Base-by-base conservation (phyloP, 805 yeast genomes). In the Hanseniaspora occidentalis region DNA sequence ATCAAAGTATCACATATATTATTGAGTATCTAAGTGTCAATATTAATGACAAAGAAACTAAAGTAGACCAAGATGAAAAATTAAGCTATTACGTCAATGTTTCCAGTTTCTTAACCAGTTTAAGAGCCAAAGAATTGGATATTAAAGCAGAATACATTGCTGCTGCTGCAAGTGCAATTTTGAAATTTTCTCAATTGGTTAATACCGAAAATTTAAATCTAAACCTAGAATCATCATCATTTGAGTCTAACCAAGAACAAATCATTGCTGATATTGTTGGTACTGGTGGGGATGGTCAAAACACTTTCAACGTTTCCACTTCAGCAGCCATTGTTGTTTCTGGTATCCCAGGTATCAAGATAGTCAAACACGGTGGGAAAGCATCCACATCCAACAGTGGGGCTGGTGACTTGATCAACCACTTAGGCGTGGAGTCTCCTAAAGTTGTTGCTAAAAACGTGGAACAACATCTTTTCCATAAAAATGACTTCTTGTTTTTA, bases 241-340 rank as follows among this genome's bases (percentile, higher is more conserved):
- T 17, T 4, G 29, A 40, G 16, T 2, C 11, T 11, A 37, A 24
- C 7, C 38, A 36, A 20, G 29, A 33, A 10, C 23, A 14, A n/a
- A 39, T 17, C 22, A 38, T 44, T 14, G 43, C 56, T 20, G 99
- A 92, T 58, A 84, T 92, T 23, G 99, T 92, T 5, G 99, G 99
- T 1, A 92, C 99, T 0, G 99, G 99, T 21, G 99, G 99, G 13
- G 99, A 92, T 56, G 96, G 96, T 2, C 95, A 92, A 55, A 81
- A 92, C 56, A 92, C 99, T 0, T 92, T 92, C 65, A 92, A 92
- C 51, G 98, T 92, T 2, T 81, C 94, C 13, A 92, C 98, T 0
- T 84, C 96, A 2, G 69, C 96, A 1, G 96, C 96, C 1, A 85
- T 92, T 37, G 86, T 92, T 2, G 92, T 86, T 0, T 84, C 97